Base-by-base conservation (phyloP, 345 rosid genomes). In the Linum lewisii region DNA sequence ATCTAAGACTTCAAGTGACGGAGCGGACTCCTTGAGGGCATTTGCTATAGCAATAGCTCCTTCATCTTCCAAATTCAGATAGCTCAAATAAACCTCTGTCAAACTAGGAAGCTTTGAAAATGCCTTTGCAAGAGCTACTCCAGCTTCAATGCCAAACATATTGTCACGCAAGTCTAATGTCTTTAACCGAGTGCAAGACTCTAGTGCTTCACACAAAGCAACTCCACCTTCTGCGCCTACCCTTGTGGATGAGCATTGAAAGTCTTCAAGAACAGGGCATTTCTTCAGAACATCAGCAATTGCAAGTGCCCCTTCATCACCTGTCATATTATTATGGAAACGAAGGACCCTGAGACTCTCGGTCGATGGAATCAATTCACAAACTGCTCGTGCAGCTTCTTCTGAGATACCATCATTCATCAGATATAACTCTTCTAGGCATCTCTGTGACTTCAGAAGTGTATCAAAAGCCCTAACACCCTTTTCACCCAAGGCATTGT, bases 401-500 rank as follows among this genome's bases (percentile, higher is more conserved):
- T 84, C 83, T 0, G 98, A 92, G 63, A 92, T 86, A 61, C 98
- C 98, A 66, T 83, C 85, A 61, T 88, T 92, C 88, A 86, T 84
- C 59, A 92, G 60, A 75, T 79, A 86, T 20, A 92, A 84, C 78
- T 88, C 87, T 77, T 88, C 93, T 71, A 92, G 69, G 71, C 75
- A 71, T 50, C 76, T 79, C 73, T 77, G 95, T 24, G 98, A 88
- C 62, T 75, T 72, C 23, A 92, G 75, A 21, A 92, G 95, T 37
- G 82, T 65, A 21, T 74, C 74, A 72, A 88, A 88, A 57, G 96
- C 96, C 75, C 90, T 78, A 49, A 92, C 82, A 65, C 98, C 98
- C 58, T 92, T 88, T 74, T 88, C 95, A 22, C 98, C 96, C 76
- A 92, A 72, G 54, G 98, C 98, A 66, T 92, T 92, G 23, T 88